Base-by-base conservation (phyloP, 2,329 filamentous ascomycete genomes). In the Tympanopsis confertula region DNA sequence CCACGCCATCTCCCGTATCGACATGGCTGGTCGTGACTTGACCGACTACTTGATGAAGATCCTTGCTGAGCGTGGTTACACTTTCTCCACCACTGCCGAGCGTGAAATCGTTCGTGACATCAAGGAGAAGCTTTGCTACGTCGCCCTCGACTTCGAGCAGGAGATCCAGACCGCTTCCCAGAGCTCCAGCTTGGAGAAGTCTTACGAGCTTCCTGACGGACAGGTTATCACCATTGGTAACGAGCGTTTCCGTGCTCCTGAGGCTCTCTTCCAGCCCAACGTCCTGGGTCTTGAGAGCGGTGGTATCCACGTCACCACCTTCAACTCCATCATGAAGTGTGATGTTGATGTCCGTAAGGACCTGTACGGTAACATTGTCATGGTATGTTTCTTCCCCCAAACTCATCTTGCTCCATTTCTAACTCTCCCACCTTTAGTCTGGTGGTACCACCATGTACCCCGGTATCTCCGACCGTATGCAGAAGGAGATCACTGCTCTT, bases 241-340 rank as follows among this genome's bases (percentile, higher is more conserved):
- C 78, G 91, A 98, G 80, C 87, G 91, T 61, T 98, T 98, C 89
- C 89, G 91, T 71, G 88, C 89, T 65, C 91, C 91, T 53, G 91
- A 98, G 76, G 89, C 91, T 69, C 85, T 98, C 58, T 98, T 98
- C 88, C 87, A 95, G 77, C 91, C 91, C 62, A 91, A 84, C 51
- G 89, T 96, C 55, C 75, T 98, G 56, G 91, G 91, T 82, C 88
- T 95, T 59, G 91, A 98, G 74, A 87, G 81, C 67, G 89, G 89
- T 62, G 91, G 91, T 71, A 96, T 98, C 71, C 91, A 96, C 74
- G 88, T 94, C 63, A 96, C 89, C 64, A 96, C 91, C 57, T 96
- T 95, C 86, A 96, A 96, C 84, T 96, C 91, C 59, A 95, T 98
- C 82, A 96, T 96, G 87, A 98, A 98, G 85, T 96, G 91, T 69